phyloP scores from a whole-genome alignment of 257 asterid species.

The Prunella vulgaris region DNA sequence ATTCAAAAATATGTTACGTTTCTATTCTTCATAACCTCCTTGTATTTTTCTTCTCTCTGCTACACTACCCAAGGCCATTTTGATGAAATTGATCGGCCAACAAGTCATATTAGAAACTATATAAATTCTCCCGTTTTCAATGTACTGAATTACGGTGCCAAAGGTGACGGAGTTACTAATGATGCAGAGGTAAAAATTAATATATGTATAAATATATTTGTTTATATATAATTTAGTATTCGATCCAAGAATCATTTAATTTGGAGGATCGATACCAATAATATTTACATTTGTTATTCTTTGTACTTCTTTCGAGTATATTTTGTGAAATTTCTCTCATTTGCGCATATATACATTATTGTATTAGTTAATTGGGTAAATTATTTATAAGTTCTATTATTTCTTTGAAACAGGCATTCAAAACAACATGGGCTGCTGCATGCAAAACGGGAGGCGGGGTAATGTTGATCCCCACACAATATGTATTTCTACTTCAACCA shows the following conservation, averaged over 20 bases:
- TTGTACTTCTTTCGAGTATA: too few species aligned
- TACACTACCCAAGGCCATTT: background rate
- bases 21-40: conserved; percentile 1
- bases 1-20: background rate
- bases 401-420: conserved; percentile 16
- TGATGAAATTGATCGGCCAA: too few species aligned
- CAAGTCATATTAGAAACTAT: too few species aligned
- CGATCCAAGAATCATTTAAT: too few species aligned
- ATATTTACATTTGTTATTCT: too few species aligned
- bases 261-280: too few species aligned
- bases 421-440: conserved; percentile 12
- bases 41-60: background rate
- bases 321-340: too few species aligned
- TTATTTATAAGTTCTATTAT: too few species aligned
- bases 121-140: background rate
- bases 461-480: conserved; percentile 23
- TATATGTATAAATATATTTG: too few species aligned
- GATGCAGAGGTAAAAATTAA: conserved; percentile 18
- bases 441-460: conserved; percentile 15
- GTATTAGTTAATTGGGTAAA: too few species aligned
- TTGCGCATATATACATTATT: too few species aligned
- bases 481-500: conserved; percentile 20
- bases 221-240: too few species aligned
- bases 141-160: conserved; percentile 24
- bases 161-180: conserved; percentile 26